Evolutionary conservation across 2,329 filamentous ascomycete genomes (phyloP).

Genomic region (Xylaria sp.): DNA sequence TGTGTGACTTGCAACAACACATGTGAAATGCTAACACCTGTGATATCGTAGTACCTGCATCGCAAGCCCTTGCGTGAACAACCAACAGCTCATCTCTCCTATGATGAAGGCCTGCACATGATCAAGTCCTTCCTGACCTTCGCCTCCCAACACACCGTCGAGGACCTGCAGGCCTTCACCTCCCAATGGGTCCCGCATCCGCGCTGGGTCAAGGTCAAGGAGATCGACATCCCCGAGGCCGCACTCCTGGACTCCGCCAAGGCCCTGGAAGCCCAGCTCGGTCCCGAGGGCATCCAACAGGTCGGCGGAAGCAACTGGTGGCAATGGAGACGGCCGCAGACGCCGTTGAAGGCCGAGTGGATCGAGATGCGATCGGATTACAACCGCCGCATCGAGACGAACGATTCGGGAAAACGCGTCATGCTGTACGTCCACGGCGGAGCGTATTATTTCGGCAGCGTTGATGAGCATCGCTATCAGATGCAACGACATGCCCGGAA

Average conservation of each 20-base stretch:
- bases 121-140: constrained; percentile 81
- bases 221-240: constrained; percentile 59
- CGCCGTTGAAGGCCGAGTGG: constrained; percentile 77
- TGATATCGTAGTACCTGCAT: constrained; percentile 65
- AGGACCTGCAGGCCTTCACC: constrained; percentile 89
- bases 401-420: constrained; percentile 61
- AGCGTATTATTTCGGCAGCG: constrained; percentile 90
- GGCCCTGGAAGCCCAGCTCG: constrained; percentile 67
- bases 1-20: not conserved
- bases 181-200: constrained; percentile 86
- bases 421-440: constrained; percentile 95
- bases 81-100: constrained; percentile 85
- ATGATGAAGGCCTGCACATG: constrained; percentile 85
- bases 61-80: constrained; percentile 69
- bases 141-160: constrained; percentile 82
- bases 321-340: constrained; percentile 72
- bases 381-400: constrained; percentile 59
- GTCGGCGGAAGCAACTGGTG: constrained; percentile 84
- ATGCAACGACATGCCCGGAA: constrained; percentile 94
- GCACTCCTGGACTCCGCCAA: constrained; percentile 62
- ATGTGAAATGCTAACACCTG: constrained; percentile 18
- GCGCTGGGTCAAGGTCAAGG: constrained; percentile 76
- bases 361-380: constrained; percentile 90
- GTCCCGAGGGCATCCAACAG: constrained; percentile 63
- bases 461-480: constrained; percentile 97